These are phyloP conservation scores for Durotheca rogersii DNA, from an alignment of 495 filamentous ascomycete genomes.

Conservation along the genomic window DNA sequence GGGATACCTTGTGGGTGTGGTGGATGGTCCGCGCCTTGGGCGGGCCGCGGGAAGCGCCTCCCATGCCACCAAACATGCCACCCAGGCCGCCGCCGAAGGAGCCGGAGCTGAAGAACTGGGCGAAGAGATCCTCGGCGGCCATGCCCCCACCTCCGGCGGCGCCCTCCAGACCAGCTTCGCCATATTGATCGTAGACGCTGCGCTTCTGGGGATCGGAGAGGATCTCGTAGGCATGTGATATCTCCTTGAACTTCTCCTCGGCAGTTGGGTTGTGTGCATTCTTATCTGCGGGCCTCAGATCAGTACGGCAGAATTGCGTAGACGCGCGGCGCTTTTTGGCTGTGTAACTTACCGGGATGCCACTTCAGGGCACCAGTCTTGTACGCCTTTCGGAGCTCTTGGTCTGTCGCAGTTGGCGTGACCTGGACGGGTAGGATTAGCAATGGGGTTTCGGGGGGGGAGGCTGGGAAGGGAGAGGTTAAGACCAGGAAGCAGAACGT, in stretches of 20 bases:
- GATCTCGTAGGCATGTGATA: conserved; percentile 92
- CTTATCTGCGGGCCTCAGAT: conserved; percentile 67
- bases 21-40: conserved; percentile 95
- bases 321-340: not conserved
- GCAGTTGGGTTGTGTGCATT: conserved; percentile 91
- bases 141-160: conserved; percentile 82
- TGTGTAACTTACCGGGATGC: conserved; percentile 74
- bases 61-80: conserved; percentile 82
- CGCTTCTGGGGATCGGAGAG: conserved; percentile 92
- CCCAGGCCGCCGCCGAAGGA: conserved; percentile 74
- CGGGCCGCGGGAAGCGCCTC: conserved; percentile 79
- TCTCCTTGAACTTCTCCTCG: conserved; percentile 96
- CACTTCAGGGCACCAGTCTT: conserved; percentile 86
- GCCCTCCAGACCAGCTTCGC: conserved; percentile 90
- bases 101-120: conserved; percentile 90
- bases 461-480: not conserved
- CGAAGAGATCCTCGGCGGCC: conserved; percentile 95
- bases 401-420: conserved; percentile 66
- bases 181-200: conserved; percentile 91
- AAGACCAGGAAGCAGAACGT: conserved; percentile 41
- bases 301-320: conserved; percentile 14
- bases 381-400: conserved; percentile 86
- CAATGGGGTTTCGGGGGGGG: not conserved
- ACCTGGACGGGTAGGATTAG: conserved; percentile 58
- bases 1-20: conserved; percentile 94